Base-by-base conservation (phyloP, 768 basidiomycete genomes). In the Rhizopogon vesiculosus region DNA sequence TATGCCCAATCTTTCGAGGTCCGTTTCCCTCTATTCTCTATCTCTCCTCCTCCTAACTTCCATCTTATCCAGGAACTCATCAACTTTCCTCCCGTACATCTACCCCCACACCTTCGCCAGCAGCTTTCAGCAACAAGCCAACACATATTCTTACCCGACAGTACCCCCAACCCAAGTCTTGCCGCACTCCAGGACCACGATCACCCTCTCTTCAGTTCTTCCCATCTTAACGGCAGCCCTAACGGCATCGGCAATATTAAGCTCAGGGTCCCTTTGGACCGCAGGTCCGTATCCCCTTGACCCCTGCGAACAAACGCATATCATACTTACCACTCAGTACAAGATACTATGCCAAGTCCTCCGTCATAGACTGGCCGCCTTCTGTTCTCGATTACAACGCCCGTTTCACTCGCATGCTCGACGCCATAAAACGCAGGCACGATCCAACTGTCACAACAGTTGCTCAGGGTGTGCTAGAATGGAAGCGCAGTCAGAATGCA, bases 1-100 rank as follows among this genome's bases (percentile, higher is more conserved):
- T 99, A 99, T 70, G 96, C 96, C 0, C 93, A 98, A 76, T 93
- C 91, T 15, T 98, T 99, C 70, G 91, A 98, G 82, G 96, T 95
- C 52, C 51, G 85, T 74, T 33, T 53, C 22, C 2, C 51, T 45
- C 51, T 38, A 19, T 22, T 18, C 45, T 39, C 22, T 43, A 31
- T 43, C n/a, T 25, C 28, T 42, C 53, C 54, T 42, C 29, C 33
- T 42, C 42, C 61, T 60, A 22, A 61, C 29, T 9, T 12, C 10
- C 19, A 13, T 54, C 25, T 25, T 33, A 6, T 22, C 2, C 59
- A 98, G 95, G 96, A 98, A 76, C 80, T 98, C 54, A 84, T 98
- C 69, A 80, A 74, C 51, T 96, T 96, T 64, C 91, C 93, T 0
- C 77, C 85, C 33, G 83, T 94, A n/a, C 69, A 76, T 10, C 78